Base-by-base conservation (phyloP, 2,329 filamentous ascomycete genomes). In the Trematosphaeria pertusa region DNA sequence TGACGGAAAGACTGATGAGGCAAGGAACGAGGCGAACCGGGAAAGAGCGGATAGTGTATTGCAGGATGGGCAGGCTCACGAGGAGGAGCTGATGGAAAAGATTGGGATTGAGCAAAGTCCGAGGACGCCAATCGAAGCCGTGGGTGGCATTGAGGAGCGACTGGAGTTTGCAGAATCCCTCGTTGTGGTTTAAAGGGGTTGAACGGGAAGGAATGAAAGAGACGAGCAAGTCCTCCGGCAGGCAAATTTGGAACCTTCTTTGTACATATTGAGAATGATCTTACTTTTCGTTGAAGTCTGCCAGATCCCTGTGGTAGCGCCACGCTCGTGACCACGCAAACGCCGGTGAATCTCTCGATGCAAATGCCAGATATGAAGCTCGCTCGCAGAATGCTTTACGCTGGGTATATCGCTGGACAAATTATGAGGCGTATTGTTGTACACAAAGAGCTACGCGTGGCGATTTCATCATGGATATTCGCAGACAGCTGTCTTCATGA, bases 31-130 rank as follows among this genome's bases (percentile, higher is more conserved):
- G 7, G 53, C 43, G 4, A 62, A 56, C 26, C 62, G 65, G 33
- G 52, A 53, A 12, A 55, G 66, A 22, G 65, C 64, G 10, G 67
- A 70, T 37, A 69, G 65, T 53, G 53, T 69, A 20, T 37, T 70
- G 37, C 51, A 67, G 21, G 60, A 63, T 22, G 58, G 62, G 9
- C 21, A 54, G 12, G 33, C 38, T 3, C 39, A 37, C 19, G 52
- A 60, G 8, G 54, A 61, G 31, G 50, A 58, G 17, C 35, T 65
- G 37, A 50, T 59, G 43, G 30, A 26, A n/a, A 65, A 64, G 33
- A 49, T 58, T 31, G 62, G 53, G 1, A 59, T 65, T 30, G 62
- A 60, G 21, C 39, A 47, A 21, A 40, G 46, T 11, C 44, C 50
- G 1, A 49, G 42, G n/a, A 61, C 53, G 39, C 54, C 59, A 7